These are phyloP conservation scores for Cryptosporidium sp. DNA, from an alignment of 169 alveolate species.

Conservation along the genomic window DNA sequence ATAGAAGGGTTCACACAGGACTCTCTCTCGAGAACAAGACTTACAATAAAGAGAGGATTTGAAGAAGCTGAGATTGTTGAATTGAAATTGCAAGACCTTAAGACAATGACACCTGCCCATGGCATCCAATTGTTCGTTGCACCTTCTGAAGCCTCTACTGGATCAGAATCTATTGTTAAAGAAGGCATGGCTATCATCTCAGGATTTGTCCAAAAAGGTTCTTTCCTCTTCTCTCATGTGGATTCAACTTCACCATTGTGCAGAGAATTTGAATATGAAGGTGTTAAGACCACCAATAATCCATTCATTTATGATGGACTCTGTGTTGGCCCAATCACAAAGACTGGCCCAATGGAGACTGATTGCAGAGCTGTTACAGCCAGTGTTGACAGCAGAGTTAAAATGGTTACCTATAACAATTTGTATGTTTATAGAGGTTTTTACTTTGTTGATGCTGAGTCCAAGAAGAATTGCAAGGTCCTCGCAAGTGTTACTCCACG, in stretches of 20 bases:
- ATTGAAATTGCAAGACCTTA: conserved; percentile 7
- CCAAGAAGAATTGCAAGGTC: conserved; percentile 7
- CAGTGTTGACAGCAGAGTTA: background rate
- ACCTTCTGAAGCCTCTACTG: conserved; percentile 26
- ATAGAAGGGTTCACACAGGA: conserved; percentile 43
- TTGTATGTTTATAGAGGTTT: conserved; percentile 36
- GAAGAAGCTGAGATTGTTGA: conserved; percentile 26
- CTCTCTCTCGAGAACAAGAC: background rate
- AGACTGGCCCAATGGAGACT: conserved; percentile 19
- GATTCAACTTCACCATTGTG: conserved; percentile 36
- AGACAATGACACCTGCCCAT: background rate
- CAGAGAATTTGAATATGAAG: conserved; percentile 25
- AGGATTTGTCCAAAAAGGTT: background rate
- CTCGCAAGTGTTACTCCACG: conserved; percentile 31
- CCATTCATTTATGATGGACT: conserved; percentile 31
- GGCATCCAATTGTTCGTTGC: conserved; percentile 21
- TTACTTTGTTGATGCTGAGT: conserved; percentile 38
- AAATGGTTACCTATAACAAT: background rate
- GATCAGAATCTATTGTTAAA: background rate
- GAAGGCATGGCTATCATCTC: conserved; percentile 52
- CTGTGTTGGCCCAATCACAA: conserved; percentile 52
- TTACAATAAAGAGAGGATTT: background rate
- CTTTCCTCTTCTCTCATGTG: conserved; percentile 51
- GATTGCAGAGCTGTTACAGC: conserved; percentile 44
- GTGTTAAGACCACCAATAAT: background rate